Percentiles rank a stretch among this genome's conserved stretches.
These are phyloP conservation scores for Cladorrhinum sp. DNA, from an alignment of 2,329 filamentous ascomycete species.

Conservation along the genomic window DNA sequence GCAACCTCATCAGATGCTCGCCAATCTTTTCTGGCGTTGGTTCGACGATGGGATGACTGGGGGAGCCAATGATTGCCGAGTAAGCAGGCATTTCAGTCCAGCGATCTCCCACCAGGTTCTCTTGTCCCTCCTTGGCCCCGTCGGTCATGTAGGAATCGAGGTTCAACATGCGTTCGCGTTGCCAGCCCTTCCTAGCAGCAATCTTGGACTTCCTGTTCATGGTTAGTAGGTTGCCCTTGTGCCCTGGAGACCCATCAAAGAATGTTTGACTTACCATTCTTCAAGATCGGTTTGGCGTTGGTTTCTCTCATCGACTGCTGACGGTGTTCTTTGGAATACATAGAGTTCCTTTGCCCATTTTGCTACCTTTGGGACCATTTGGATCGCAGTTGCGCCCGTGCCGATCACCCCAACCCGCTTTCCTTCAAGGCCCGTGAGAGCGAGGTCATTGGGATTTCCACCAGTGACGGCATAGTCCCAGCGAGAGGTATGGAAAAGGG, in stretches of 20 bases:
- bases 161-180: conserved; percentile 44
- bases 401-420: conserved; percentile 49
- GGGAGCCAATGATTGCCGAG: conserved; percentile 37
- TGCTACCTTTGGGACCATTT: conserved; percentile 44
- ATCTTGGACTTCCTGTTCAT: conserved; percentile 29
- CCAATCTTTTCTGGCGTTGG: conserved; percentile 36
- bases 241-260: too few relatives aligned
- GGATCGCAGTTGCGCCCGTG: conserved; percentile 48
- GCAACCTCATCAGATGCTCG: conserved; percentile 36
- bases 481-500: conserved; percentile 44
- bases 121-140: conserved; percentile 30
- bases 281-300: conserved; percentile 41
- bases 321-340: conserved; percentile 57
- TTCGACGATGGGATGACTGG: conserved; percentile 26
- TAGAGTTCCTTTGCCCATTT: conserved; percentile 48
- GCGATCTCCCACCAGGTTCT: conserved; percentile 47
- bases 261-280: conserved; percentile 33
- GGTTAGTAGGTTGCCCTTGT: neutral
- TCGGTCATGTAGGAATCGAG: conserved; percentile 39
- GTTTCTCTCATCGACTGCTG: conserved; percentile 38
- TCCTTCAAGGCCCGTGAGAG: conserved; percentile 43
- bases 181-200: conserved; percentile 44
- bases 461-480: conserved; percentile 46
- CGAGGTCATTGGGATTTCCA: conserved; percentile 38
- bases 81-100: conserved; percentile 44